Conservation (phyloP, 2,329 filamentous ascomycete species). For the Aspergillus luchuensis region DNA sequence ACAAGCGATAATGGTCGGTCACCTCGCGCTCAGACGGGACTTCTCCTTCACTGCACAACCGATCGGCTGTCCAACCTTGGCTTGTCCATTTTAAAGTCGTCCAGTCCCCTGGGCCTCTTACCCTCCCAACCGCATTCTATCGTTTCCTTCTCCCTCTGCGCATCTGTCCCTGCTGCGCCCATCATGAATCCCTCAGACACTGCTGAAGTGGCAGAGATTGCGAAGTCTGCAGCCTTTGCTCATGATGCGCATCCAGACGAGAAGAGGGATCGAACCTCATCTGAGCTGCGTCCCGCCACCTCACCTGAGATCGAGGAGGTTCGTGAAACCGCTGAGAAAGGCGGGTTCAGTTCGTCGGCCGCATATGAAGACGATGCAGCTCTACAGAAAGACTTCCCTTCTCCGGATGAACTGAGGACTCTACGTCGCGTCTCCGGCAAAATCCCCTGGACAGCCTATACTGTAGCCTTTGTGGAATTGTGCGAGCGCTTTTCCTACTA, state of each 20-base stretch:
- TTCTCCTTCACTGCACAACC: neutral
- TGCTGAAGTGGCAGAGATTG: conserved; percentile 27
- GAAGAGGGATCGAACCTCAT: conserved; percentile 9
- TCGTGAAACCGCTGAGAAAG: neutral
- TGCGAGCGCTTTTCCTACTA: conserved; percentile 80
- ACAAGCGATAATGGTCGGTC: neutral
- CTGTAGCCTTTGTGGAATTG: conserved; percentile 71
- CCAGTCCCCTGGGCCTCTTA: neutral
- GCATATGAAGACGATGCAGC: neutral
- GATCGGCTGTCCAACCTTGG: neutral
- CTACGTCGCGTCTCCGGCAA: conserved; percentile 39
- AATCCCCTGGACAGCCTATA: conserved; percentile 67
- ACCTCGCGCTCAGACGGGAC: neutral
- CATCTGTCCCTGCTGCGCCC: neutral
- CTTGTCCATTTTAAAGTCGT: conserved; percentile 8
- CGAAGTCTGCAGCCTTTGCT: conserved; percentile 24
- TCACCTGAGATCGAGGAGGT: conserved; percentile 16
- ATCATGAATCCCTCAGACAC: conserved; percentile 32
- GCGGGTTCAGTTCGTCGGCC: neutral
- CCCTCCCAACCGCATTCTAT: neutral
- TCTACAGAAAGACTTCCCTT: conserved; percentile 25
- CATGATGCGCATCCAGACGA: conserved; percentile 24
- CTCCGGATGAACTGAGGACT: conserved; percentile 35
- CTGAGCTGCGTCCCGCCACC: conserved; percentile 10
- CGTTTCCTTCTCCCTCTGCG: neutral